These are phyloP conservation scores for Thoreauomyces humboldtii DNA, from an alignment of 192 early-diverging fungal species.

Conservation along the genomic window DNA sequence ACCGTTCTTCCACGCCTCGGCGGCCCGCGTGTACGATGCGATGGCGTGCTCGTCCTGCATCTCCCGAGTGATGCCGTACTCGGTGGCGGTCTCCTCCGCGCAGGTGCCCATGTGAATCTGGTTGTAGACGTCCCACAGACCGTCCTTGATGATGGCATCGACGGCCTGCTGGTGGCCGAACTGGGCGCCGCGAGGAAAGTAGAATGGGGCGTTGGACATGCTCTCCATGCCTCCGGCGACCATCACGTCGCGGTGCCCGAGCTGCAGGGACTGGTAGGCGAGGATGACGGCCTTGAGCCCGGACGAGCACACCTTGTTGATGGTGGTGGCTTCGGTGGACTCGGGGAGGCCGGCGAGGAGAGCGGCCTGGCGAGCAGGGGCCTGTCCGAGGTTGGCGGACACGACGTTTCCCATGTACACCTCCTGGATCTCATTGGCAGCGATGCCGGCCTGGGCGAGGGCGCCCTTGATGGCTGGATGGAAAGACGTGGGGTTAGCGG, in stretches of 20 bases:
- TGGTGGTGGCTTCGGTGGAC: slow-evolving; percentile 88
- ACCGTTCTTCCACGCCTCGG: slow-evolving; percentile 81
- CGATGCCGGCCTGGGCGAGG: slow-evolving; percentile 74
- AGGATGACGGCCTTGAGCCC: slow-evolving; percentile 97
- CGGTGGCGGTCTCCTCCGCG: slow-evolving; percentile 77
- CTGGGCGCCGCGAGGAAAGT: slow-evolving; percentile 51
- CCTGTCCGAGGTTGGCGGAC: slow-evolving; percentile 83
- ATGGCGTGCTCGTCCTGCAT: slow-evolving; percentile 88
- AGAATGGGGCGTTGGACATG: slow-evolving; percentile 92
- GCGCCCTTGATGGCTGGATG: slow-evolving; percentile 76
- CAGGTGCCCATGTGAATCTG: slow-evolving; percentile 66
- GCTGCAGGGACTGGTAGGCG: slow-evolving; percentile 79
- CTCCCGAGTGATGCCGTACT: slow-evolving; percentile 83
- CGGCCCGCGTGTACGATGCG: slow-evolving; percentile 83
- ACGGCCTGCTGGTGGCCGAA: slow-evolving; percentile 79
- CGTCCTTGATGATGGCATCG: slow-evolving; percentile 94
- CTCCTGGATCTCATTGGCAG: slow-evolving; percentile 86
- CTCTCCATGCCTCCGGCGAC: slow-evolving; percentile 94
- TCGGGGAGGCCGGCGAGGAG: slow-evolving; percentile 77
- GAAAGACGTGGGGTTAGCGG: neutral
- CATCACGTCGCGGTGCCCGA: slow-evolving; percentile 77
- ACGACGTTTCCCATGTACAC: slow-evolving; percentile 96
- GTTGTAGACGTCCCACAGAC: slow-evolving; percentile 96
- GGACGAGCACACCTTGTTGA: slow-evolving; percentile 98
- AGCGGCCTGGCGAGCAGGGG: slow-evolving; percentile 89